phyloP scores from a whole-genome alignment of 352 stramenopile species.

The Phytophthora vignae region DNA sequence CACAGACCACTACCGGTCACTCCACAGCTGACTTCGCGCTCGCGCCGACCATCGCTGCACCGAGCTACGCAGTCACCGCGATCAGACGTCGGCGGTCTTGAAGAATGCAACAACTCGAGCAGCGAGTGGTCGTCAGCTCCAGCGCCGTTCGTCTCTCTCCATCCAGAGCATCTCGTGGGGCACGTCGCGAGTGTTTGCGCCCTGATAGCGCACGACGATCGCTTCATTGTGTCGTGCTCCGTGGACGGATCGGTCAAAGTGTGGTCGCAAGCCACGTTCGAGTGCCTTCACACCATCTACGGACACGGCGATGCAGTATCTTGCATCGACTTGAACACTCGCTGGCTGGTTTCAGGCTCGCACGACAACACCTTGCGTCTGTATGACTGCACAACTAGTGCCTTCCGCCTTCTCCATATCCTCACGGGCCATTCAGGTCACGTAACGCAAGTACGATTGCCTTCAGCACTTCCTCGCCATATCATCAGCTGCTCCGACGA shows the following conservation, averaged over 20 bases:
- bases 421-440: constrained; percentile 63
- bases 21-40: constrained; percentile 9
- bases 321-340: constrained; percentile 51
- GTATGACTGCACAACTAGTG: constrained; percentile 42
- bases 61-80: constrained; percentile 7
- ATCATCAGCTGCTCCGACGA: constrained; percentile 74
- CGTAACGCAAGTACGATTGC: constrained; percentile 63
- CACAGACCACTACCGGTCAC: constrained; percentile 4
- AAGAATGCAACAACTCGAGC: constrained; percentile 16
- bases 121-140: constrained; percentile 25
- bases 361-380: constrained; percentile 71
- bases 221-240: constrained; percentile 69
- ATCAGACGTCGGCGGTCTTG: background rate
- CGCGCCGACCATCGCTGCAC: constrained; percentile 25
- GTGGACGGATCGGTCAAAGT: constrained; percentile 78
- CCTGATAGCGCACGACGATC: constrained; percentile 58
- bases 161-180: constrained; percentile 58
- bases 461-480: constrained; percentile 24
- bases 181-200: constrained; percentile 70
- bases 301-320: constrained; percentile 74
- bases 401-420: constrained; percentile 52
- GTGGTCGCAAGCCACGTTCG: constrained; percentile 62
- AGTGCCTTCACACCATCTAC: constrained; percentile 71
- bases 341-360: constrained; percentile 75
- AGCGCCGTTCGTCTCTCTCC: constrained; percentile 19